Evolutionary conservation across 371 early-diverging fungal species (phyloP).

Genomic region (Saksenaea vasiformis): DNA sequence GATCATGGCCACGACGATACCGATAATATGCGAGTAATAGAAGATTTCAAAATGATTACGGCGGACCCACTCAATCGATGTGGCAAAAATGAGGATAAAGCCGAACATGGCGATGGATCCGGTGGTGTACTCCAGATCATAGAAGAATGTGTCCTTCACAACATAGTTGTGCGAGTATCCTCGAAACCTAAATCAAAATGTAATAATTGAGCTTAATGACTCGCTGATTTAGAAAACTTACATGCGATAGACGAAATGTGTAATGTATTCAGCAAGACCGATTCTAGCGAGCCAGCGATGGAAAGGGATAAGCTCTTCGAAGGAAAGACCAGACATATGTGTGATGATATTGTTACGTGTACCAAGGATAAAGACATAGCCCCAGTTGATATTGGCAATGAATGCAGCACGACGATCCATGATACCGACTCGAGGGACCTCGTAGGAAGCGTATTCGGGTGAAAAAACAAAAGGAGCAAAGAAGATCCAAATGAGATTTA

Average conservation of each 20-base stretch:
- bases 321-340: slow-evolving; percentile 44
- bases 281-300: slow-evolving; percentile 51
- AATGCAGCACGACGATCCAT: slow-evolving; percentile 51
- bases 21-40: slow-evolving; percentile 42
- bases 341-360: slow-evolving; percentile 44
- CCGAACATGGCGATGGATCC: slow-evolving; percentile 46
- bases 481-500: slow-evolving; percentile 37
- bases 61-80: slow-evolving; percentile 42
- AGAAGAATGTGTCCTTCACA: slow-evolving; percentile 29
- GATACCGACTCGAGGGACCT: slow-evolving; percentile 23
- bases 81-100: slow-evolving; percentile 42
- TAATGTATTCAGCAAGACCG: slow-evolving; percentile 41
- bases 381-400: slow-evolving; percentile 48
- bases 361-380: slow-evolving; percentile 47
- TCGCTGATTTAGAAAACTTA: slow-evolving; percentile 15
- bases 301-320: slow-evolving; percentile 46
- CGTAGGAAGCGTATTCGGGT: slow-evolving; percentile 6
- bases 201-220: neutral
- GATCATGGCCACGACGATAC: slow-evolving; percentile 35
- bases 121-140: slow-evolving; percentile 35
- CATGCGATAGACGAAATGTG: slow-evolving; percentile 51
- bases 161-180: slow-evolving; percentile 17
- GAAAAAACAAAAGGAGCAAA: slow-evolving; percentile 26
- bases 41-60: slow-evolving; percentile 47
- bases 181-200: slow-evolving; percentile 17